A percentile compares a stretch with the other conserved stretches of the same genome.
These are phyloP conservation scores for Klebsormidium nitens DNA, from an alignment of 139 green algal genomes.

Conservation along the genomic window DNA sequence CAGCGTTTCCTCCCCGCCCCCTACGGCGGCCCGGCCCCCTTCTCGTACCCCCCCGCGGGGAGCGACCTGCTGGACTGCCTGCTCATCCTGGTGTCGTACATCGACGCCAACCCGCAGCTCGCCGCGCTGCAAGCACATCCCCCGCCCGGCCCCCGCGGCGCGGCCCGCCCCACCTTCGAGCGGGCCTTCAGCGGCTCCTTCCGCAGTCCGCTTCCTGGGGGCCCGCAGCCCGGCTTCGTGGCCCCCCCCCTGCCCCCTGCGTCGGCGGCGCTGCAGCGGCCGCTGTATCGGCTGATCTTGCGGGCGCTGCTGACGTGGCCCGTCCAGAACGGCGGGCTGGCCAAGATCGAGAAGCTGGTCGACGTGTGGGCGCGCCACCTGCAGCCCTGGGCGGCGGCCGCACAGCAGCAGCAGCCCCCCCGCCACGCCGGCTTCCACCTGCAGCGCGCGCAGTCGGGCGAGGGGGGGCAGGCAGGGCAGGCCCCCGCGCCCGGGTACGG, in stretches of 20 bases:
- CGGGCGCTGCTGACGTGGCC: constrained; percentile 1
- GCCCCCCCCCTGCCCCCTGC: too few species aligned
- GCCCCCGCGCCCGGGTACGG: neutral
- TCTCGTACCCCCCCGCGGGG: neutral
- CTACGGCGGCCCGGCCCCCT: too few species aligned
- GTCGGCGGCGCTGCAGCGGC: constrained; percentile 12
- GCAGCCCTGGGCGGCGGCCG: constrained; percentile 12
- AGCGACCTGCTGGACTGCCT: neutral
- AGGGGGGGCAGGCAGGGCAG: neutral
- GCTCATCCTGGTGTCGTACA: neutral
- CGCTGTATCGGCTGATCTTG: constrained; percentile 17
- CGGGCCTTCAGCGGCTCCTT: too few species aligned
- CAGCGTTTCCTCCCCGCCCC: too few species aligned
- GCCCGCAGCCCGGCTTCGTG: too few species aligned
- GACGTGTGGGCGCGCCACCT: constrained; percentile 18
- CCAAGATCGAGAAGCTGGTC: constrained; percentile 1
- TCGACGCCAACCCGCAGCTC: neutral
- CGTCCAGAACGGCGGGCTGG: neutral
- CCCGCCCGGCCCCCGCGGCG: too few species aligned
- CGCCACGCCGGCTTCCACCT: neutral
- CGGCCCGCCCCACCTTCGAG: neutral
- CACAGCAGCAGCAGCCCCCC: neutral
- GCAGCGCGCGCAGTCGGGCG: neutral
- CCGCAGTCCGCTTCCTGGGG: too few species aligned
- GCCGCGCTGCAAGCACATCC: neutral